Conservation (phyloP, 257 asterid genomes). For the Lavandula angustifolia region DNA sequence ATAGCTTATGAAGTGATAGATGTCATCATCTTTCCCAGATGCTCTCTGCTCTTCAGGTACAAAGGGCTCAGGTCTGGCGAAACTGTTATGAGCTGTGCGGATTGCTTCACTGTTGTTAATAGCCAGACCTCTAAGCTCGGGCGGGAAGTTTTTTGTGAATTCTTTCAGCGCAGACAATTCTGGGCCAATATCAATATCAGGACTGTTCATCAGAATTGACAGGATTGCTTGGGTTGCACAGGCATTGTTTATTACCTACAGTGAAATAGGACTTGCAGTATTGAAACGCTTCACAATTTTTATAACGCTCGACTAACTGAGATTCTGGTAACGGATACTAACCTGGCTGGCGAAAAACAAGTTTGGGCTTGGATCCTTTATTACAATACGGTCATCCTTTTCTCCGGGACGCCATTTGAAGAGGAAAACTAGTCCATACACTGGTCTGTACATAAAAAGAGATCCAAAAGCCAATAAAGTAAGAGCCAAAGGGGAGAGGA, state of each 20-base stretch:
- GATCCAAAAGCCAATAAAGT: neutral
- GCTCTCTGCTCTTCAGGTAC: conserved; percentile 88
- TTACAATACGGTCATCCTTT: conserved; percentile 83
- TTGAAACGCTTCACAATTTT: conserved; percentile 13
- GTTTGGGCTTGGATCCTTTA: conserved; percentile 91
- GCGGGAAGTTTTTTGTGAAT: conserved; percentile 89
- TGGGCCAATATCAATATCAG: conserved; percentile 85
- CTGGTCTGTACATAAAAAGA: conserved; percentile 59
- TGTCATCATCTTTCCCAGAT: conserved; percentile 88
- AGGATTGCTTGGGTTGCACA: conserved; percentile 99
- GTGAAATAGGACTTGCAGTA: conserved; percentile 7
- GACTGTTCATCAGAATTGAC: conserved; percentile 82
- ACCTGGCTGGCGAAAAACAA: conserved; percentile 98
- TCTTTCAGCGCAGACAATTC: conserved; percentile 80
- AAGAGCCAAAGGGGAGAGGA: neutral
- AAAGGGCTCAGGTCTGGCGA: conserved; percentile 95
- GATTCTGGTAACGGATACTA: conserved; percentile 22
- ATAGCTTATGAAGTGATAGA: conserved; percentile 95
- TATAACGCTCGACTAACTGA: conserved; percentile 9
- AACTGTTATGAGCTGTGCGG: conserved; percentile 94
- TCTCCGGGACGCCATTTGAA: conserved; percentile 99
- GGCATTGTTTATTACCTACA: conserved; percentile 91
- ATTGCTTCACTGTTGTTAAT: conserved; percentile 94
- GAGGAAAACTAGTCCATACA: conserved; percentile 91
- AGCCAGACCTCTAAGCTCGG: conserved; percentile 91